Conservation (phyloP, 2,329 filamentous ascomycete genomes). For the Lecanoromycetidae sp. region DNA sequence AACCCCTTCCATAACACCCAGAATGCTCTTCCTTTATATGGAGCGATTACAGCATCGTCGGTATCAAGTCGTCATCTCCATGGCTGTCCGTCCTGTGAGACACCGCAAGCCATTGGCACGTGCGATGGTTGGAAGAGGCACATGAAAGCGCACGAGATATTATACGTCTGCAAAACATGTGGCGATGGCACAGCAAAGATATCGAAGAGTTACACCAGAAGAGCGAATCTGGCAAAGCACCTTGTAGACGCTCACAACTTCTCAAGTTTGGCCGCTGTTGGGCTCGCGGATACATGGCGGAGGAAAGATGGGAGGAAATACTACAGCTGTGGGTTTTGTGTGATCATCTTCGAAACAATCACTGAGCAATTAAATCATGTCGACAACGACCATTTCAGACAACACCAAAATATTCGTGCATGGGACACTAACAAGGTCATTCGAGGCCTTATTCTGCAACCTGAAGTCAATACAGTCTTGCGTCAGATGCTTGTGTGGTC, state of each 20-base stretch:
- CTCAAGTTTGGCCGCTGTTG: background rate
- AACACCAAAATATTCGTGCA: background rate
- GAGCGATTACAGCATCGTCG: background rate
- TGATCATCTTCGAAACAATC: background rate
- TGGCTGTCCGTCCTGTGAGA: background rate
- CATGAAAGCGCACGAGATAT: background rate
- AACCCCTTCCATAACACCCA: background rate
- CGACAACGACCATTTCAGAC: background rate
- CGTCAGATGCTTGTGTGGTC: too few relatives aligned
- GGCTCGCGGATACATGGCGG: background rate
- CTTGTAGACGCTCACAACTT: background rate
- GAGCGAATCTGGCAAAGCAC: background rate
- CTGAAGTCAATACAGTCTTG: background rate
- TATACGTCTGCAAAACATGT: background rate
- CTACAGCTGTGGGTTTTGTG: background rate
- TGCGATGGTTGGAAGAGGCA: background rate
- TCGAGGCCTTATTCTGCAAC: background rate
- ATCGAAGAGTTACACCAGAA: background rate
- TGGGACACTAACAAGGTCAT: background rate
- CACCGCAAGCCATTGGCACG: background rate
- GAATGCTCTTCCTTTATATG: background rate
- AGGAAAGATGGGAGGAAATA: too few relatives aligned
- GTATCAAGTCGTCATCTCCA: background rate
- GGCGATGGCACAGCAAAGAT: too few relatives aligned
- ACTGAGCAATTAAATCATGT: background rate